Conservation (phyloP, 768 basidiomycete species). For the Mycena floridula region DNA sequence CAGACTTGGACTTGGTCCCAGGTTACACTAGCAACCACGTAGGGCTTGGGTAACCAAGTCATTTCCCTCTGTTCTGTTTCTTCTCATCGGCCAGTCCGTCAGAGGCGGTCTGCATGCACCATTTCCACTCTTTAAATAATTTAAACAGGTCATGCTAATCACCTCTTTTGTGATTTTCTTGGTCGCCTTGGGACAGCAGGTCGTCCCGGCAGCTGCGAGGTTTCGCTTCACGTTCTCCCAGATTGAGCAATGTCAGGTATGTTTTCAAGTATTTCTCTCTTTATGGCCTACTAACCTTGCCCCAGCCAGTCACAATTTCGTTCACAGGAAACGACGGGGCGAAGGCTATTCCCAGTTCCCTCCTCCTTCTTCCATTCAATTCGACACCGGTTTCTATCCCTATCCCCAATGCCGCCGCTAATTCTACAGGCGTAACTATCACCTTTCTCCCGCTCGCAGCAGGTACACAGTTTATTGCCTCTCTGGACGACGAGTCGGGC, state of each 20-base stretch:
- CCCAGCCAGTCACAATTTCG: constrained; percentile 37
- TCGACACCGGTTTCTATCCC: constrained; percentile 42
- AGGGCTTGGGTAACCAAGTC: too few species aligned
- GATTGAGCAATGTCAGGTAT: constrained; percentile 52
- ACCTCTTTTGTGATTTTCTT: constrained; percentile 24
- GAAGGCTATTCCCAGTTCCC: constrained; percentile 30
- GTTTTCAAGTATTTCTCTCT: too few species aligned
- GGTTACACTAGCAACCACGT: too few species aligned
- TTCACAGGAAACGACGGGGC: constrained; percentile 31
- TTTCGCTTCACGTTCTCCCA: constrained; percentile 34
- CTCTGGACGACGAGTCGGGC: constrained; percentile 43
- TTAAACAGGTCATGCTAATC: too few species aligned
- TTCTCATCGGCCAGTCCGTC: too few species aligned
- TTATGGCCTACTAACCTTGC: too few species aligned
- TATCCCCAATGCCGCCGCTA: constrained; percentile 29
- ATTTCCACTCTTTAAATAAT: too few species aligned
- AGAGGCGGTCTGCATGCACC: too few species aligned
- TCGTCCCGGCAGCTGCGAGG: constrained; percentile 26
- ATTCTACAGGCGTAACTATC: constrained; percentile 35
- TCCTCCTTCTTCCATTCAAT: constrained; percentile 50
- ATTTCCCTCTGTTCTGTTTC: too few species aligned
- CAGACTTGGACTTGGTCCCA: too few species aligned
- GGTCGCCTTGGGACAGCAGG: constrained; percentile 33
- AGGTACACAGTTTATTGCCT: constrained; percentile 46
- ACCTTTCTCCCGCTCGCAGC: constrained; percentile 47